phyloP scores from a whole-genome alignment of 208 protist species.

The Histomonas meleagridis region DNA sequence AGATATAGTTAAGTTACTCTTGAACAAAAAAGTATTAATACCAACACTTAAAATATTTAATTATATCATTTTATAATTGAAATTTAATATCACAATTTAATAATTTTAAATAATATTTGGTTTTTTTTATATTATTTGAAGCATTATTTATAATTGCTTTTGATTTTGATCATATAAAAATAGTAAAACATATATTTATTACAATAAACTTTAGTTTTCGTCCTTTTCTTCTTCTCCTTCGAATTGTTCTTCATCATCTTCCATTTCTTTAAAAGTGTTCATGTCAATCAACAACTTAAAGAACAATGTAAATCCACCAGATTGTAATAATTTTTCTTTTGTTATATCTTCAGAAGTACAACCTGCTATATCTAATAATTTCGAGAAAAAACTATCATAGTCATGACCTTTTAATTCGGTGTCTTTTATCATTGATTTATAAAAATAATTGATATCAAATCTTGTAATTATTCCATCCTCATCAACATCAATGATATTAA shows the following conservation, averaged over 20 bases:
- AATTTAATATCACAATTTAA: too few relatives aligned
- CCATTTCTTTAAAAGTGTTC: background rate
- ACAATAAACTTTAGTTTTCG: too few relatives aligned
- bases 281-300: background rate
- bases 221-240: background rate
- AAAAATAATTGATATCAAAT: background rate
- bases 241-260: background rate
- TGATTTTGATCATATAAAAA: too few relatives aligned
- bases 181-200: too few relatives aligned
- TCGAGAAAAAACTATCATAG: background rate
- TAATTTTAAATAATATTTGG: too few relatives aligned
- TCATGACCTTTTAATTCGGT: background rate
- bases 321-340: background rate
- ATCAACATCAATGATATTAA: background rate
- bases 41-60: too few relatives aligned
- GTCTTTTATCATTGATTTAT: background rate
- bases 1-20: too few relatives aligned
- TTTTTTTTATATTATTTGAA: too few relatives aligned
- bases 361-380: background rate
- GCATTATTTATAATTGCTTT: too few relatives aligned
- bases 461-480: background rate
- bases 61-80: too few relatives aligned
- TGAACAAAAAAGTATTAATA: too few relatives aligned
- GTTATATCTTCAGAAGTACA: background rate
- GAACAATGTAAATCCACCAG: background rate